Base-by-base conservation (phyloP, 257 asterid species). In the Eucommia ulmoides region DNA sequence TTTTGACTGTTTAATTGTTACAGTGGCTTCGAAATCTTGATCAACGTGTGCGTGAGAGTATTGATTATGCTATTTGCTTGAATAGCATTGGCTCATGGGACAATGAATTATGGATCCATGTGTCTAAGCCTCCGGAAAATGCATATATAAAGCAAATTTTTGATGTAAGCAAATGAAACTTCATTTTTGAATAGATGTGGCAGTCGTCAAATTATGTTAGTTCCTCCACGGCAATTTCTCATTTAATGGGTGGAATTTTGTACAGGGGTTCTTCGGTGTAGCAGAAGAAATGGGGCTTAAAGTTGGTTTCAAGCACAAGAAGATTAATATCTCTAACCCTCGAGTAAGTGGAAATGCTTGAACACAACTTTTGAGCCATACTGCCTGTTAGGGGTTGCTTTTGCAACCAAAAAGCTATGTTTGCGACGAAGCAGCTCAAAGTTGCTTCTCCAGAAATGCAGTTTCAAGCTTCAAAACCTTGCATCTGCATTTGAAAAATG, bases 11-110 rank as follows among this genome's bases (percentile, higher is more conserved):
- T 60, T 54, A 23, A 48, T 21, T 73, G 49, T 54, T 66, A 18
- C 67, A 88, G 97, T 84, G 97, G 97, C 94, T 88, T 58, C 84
- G 62, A 45, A 78, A 94, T 70, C 71, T 84, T 73, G 94, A 84
- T 67, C 97, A 84, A 54, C 89, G 95, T 26, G 26, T 74, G 58
- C 94, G 93, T 25, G 97, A 88, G 79, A 77, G 83, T 67, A 82
- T 88, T 41, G 97, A 88, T 65, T 84, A 75, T 74, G 85, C 94
- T 45, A 74, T 88, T 67, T 88, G 97, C 84, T 80, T 88, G 74
- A 88, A 88, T 78, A 88, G 93, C 65, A 61, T 88, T 68, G 97
- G 94, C 24, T 82, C 94, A 24, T 19, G 54, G 20, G 57, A 58
- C 50, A 53, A 78, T 62, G 78, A 82, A 52, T 64, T 88, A 54